Percentiles rank a stretch among this genome's conserved stretches.
Conservation (phyloP, 2,329 filamentous ascomycete species). For the Paraconiothyrium brasiliense region DNA sequence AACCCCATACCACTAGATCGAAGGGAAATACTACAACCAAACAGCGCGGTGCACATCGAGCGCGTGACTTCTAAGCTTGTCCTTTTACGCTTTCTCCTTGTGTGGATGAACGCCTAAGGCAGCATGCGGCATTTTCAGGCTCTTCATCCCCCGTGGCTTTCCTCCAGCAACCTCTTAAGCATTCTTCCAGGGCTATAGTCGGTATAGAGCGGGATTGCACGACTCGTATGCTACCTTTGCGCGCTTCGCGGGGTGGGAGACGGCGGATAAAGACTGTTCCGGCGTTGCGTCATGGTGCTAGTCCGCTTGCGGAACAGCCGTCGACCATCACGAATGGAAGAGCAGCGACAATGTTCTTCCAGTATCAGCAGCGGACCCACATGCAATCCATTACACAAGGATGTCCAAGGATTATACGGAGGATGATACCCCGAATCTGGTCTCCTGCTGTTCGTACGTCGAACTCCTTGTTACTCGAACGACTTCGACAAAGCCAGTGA, state of each 20-base stretch:
- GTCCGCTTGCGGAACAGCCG: not conserved
- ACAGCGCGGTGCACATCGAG: not conserved
- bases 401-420: conserved; percentile 3
- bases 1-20: not conserved
- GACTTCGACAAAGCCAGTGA: not conserved
- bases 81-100: not conserved
- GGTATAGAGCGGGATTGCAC: not conserved
- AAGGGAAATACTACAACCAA: not conserved
- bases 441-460: not conserved
- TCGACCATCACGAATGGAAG: not conserved
- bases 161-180: not conserved
- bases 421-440: not conserved
- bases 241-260: not conserved
- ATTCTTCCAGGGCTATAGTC: conserved; percentile 6
- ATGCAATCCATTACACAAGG: not conserved
- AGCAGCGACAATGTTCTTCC: conserved; percentile 9
- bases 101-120: not conserved
- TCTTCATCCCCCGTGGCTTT: not conserved
- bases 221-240: not conserved
- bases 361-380: conserved; percentile 12
- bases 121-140: not conserved
- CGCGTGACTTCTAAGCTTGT: not conserved
- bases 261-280: conserved; percentile 16
- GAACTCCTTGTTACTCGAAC: not conserved
- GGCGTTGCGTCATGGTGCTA: conserved; percentile 15